phyloP scores from a whole-genome alignment of 306 rosid genomes.

The Cajanus cajan region DNA sequence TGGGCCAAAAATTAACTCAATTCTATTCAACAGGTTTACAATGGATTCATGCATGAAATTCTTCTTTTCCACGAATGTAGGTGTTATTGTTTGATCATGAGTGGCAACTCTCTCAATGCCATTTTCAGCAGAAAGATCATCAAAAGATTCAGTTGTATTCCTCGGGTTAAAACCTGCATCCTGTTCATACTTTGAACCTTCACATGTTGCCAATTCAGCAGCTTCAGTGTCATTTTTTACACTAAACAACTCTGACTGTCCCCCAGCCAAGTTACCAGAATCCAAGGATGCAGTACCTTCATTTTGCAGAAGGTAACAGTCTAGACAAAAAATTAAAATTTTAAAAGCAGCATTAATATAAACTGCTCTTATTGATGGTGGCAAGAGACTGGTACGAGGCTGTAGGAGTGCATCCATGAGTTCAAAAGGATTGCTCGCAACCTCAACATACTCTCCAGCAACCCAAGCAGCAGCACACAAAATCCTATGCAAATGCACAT shows the following conservation, averaged over 20 bases:
- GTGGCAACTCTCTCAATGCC: constrained; percentile 27
- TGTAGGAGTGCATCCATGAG: constrained; percentile 86
- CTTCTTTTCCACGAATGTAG: constrained; percentile 30
- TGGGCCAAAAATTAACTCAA: constrained; percentile 59
- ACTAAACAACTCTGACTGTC: constrained; percentile 27
- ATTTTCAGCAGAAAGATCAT: constrained; percentile 39
- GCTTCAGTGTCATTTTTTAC: constrained; percentile 36
- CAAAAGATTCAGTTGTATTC: constrained; percentile 42
- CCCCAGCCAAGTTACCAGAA: constrained; percentile 36
- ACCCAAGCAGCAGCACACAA: constrained; percentile 92
- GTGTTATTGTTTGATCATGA: constrained; percentile 35
- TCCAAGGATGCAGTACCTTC: constrained; percentile 25
- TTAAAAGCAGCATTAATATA: constrained; percentile 82
- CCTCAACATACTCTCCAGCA: constrained; percentile 74
- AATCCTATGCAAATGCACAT: constrained; percentile 67
- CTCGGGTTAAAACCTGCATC: constrained; percentile 57
- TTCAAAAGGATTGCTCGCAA: constrained; percentile 67
- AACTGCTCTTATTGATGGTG: constrained; percentile 69
- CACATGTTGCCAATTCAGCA: constrained; percentile 38
- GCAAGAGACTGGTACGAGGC: constrained; percentile 86
- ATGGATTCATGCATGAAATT: constrained; percentile 49
- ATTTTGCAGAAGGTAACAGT: constrained; percentile 53
- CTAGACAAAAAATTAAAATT: constrained; percentile 60
- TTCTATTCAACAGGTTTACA: constrained; percentile 47
- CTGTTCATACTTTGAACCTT: constrained; percentile 40